Base-by-base conservation (phyloP, 805 yeast species). In the Pichia phayaonensis region DNA sequence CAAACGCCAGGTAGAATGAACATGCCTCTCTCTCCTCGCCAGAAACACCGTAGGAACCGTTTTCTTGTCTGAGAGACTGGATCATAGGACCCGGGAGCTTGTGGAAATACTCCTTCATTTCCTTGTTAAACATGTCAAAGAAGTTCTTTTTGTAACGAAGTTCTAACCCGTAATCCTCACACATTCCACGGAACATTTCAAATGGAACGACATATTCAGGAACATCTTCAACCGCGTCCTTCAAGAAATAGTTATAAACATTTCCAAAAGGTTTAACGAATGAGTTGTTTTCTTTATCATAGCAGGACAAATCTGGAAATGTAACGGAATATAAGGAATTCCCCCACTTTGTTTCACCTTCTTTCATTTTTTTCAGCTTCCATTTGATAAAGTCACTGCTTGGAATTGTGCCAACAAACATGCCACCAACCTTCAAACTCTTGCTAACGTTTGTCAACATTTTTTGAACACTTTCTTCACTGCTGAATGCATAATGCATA, bases 131-230 rank as follows among this genome's bases (percentile, higher is more conserved):
- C 61, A 90, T 79, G 44, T 89, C 90, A 56, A 84, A 77, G 59
- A 94, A 92, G 47, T 86, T 83, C 72, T 82, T 82, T 60, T 83
- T 83, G 58, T 80, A 80, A 52, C 83, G 76, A 52, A 94, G 68
- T 50, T 81, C 84, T 54, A 92, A 67, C 15, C 88, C 88, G 64
- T 81, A 86, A 52, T 89, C 95, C 61, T 84, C 88, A 42, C 97
- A 95, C 49, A 92, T 69, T 50, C 84, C 79, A 65, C 96, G 75
- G 51, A 94, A 79, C 1, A 83, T 79, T 61, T 92, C 97, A 67
- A 94, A 90, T 1, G 97, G 98, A 8, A 94, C 97, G 7, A 94
- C 95, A 61, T 86, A 94, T 62, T 94, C 99, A 0, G 98, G 98
- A 23, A 94, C 97, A 60, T 94, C 84, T 54, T 89, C 97, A 45